Percentiles rank a stretch among this genome's conserved stretches.
phyloP scores from a whole-genome alignment of 163 green algal species.

The Chloromonas sp. region DNA sequence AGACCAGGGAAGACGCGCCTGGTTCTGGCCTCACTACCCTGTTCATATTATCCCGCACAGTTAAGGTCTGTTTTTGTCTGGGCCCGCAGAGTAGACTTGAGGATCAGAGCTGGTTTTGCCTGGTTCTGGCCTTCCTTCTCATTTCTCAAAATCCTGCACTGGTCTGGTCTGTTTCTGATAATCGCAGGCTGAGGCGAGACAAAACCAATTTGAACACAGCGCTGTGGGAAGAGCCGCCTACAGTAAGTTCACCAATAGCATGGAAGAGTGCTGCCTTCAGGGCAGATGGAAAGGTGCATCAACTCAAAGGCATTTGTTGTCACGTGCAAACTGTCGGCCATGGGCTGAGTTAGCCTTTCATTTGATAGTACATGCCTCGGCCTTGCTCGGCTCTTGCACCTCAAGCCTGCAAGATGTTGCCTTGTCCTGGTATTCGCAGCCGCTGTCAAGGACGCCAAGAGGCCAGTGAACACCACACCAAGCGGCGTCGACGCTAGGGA shows the following conservation, averaged over 20 bases:
- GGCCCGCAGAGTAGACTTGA: not conserved
- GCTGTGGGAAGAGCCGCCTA: not conserved
- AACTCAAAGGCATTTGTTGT: too few species aligned
- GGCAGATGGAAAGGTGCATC: too few species aligned
- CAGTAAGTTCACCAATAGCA: not conserved
- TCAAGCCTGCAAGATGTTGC: too few species aligned
- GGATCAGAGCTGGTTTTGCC: too few species aligned
- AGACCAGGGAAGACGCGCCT: not conserved
- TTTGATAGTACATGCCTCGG: too few species aligned
- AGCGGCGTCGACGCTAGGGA: not conserved
- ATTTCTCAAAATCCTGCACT: not conserved
- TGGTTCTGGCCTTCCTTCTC: too few species aligned
- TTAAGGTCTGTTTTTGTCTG: not conserved
- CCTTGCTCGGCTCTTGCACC: too few species aligned
- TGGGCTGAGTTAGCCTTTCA: too few species aligned
- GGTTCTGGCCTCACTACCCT: not conserved
- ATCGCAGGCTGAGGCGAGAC: not conserved
- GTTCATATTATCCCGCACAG: not conserved
- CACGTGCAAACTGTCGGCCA: too few species aligned
- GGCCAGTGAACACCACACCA: not conserved
- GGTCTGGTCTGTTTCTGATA: not conserved
- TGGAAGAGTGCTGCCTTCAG: too few species aligned
- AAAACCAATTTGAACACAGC: not conserved
- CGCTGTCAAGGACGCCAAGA: not conserved
- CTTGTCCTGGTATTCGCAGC: too few species aligned